Percentiles rank a stretch among this genome's conserved stretches.
Conservation (phyloP, 225 moss, liverwort and hornwort genomes). For the Marchantia polymorpha region DNA sequence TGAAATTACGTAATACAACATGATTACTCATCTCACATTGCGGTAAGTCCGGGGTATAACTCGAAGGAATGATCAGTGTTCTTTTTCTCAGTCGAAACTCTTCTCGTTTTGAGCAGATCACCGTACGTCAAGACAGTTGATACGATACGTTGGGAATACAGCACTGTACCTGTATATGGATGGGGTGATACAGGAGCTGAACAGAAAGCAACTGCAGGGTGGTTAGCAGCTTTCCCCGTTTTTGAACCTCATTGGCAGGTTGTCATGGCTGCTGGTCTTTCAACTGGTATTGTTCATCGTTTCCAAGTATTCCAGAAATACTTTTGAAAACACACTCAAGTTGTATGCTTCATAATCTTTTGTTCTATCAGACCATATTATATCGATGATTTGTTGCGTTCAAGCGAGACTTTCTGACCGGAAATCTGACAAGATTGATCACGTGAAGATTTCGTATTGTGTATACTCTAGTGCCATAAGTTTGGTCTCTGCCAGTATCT, state of each 20-base stretch:
- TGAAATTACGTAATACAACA: too few species aligned
- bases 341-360: too few species aligned
- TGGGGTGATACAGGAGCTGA: slow-evolving; percentile 64
- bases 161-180: slow-evolving; percentile 80
- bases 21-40: too few species aligned
- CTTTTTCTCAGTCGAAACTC: background rate
- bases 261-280: slow-evolving; percentile 97
- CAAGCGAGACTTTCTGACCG: too few species aligned
- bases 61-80: background rate
- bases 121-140: slow-evolving; percentile 63
- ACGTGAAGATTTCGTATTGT: too few species aligned
- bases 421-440: too few species aligned
- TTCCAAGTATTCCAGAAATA: background rate
- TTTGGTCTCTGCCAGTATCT: too few species aligned
- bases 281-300: slow-evolving; percentile 53
- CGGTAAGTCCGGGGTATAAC: too few species aligned
- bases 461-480: too few species aligned
- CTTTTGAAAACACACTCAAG: too few species aligned
- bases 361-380: too few species aligned
- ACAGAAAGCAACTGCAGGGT: slow-evolving; percentile 88
- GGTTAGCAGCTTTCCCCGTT: slow-evolving; percentile 91
- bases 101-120: slow-evolving; percentile 43
- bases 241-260: slow-evolving; percentile 99
- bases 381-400: too few species aligned
- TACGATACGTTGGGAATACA: slow-evolving; percentile 82